Base-by-base conservation (phyloP, 345 rosid species). In the Populus pruinosa region DNA sequence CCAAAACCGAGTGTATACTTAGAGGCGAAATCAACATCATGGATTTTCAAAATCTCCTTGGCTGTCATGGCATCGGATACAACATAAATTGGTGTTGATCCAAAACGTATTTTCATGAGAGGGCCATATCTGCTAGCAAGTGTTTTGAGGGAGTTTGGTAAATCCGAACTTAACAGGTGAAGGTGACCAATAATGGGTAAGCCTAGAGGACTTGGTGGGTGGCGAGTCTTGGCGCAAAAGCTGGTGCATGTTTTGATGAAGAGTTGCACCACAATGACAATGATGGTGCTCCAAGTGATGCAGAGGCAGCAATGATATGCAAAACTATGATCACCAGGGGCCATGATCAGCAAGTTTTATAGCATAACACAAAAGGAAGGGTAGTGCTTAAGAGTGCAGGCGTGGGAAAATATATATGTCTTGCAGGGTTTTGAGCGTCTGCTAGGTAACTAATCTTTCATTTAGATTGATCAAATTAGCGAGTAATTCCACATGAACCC, bases 21-120 rank as follows among this genome's bases (percentile, higher is more conserved):
- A 0, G 88, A 85, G 43, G 91, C 87, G 47, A 91, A 93, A 29
- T 86, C 79, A 44, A 70, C 50, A 29, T 93, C 96, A 2, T 93
- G 80, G 62, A 81, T 80, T 81, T 85, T 88, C 49, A 91, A 50
- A 18, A 93, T 83, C 23, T 85, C 80, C 25, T 76, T 82, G 5
- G 96, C 93, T 1, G 82, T 67, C 44, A 69, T 41, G 0, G 90
- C 86, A 16, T 86, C 85, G 1, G 97, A 90, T 33, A 86, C 88
- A 10, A 91, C 87, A 6, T 17, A 16, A 31, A 69, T 56, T 20
- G 73, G 61, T 39, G 74, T 56, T 17, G 69, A 55, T 27, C 73
- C 74, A 17, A 68, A 14, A 20, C 55, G 73, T n/a, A 76, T 44
- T 18, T 16, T 25, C 72, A 76, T 67, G 29, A 76, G 79, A 5